Conservation (phyloP, 306 rosid genomes). For the Prunus salicina region DNA sequence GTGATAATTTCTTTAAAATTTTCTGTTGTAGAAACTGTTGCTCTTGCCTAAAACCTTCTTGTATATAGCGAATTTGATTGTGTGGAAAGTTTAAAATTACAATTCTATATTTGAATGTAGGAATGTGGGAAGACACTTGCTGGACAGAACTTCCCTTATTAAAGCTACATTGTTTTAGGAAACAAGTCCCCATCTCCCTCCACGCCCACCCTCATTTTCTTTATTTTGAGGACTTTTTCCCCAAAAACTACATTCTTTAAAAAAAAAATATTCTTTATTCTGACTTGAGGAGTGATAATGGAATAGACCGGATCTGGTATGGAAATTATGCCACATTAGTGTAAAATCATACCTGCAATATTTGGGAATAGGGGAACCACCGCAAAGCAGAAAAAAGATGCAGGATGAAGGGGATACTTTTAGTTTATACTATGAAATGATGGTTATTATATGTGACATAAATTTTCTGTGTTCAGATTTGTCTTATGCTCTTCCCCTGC, state of each 20-base stretch:
- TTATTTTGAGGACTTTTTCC: no score
- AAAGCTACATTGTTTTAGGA: no score
- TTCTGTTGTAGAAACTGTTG: neutral
- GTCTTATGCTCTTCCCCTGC: constrained; percentile 5
- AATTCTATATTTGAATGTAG: neutral
- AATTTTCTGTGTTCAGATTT: neutral
- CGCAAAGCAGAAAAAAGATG: neutral
- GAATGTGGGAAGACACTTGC: neutral
- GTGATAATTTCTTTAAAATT: neutral
- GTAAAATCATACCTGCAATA: neutral
- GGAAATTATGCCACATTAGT: neutral
- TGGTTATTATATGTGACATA: neutral
- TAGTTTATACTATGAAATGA: neutral
- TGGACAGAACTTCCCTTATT: neutral
- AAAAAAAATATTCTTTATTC: no score
- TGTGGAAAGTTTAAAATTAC: neutral
- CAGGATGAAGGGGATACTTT: neutral
- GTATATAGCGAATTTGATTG: neutral
- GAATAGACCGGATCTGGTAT: neutral
- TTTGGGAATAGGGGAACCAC: neutral
- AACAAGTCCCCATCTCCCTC: no score
- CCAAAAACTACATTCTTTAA: no score
- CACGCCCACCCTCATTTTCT: no score
- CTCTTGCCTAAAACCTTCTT: neutral
- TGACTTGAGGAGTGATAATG: neutral